These are phyloP conservation scores for Vitis labrusca DNA, from an alignment of 164 flowering plant species.

Conservation along the genomic window DNA sequence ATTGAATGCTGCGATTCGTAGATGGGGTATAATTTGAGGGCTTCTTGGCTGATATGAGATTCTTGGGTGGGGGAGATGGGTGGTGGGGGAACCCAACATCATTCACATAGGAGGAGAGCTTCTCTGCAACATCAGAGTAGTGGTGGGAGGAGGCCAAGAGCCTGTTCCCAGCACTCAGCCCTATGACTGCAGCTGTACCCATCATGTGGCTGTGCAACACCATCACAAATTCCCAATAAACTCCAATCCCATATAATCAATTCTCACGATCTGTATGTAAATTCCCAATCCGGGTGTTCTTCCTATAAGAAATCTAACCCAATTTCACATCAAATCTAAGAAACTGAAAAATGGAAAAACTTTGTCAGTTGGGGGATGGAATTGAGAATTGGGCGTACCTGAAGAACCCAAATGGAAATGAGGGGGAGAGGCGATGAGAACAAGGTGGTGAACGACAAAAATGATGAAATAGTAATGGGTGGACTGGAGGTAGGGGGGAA, in stretches of 20 bases:
- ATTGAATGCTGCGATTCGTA: conserved; percentile 33
- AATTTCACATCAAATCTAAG: too few species aligned
- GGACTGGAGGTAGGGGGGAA: too few species aligned
- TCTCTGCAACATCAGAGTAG: conserved; percentile 64
- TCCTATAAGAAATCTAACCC: too few species aligned
- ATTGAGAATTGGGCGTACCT: too few species aligned
- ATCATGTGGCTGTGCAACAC: conserved; percentile 44
- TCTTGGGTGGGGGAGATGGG: conserved; percentile 39
- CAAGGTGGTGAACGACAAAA: background rate
- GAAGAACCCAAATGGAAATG: too few species aligned
- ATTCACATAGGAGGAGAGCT: conserved; percentile 36
- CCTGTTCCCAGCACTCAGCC: conserved; percentile 76
- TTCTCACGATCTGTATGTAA: too few species aligned
- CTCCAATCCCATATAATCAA: background rate
- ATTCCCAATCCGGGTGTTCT: too few species aligned
- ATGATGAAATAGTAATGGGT: too few species aligned
- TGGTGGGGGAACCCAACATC: conserved; percentile 38
- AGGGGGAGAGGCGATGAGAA: background rate
- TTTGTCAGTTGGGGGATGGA: too few species aligned
- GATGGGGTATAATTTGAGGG: conserved; percentile 42
- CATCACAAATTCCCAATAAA: conserved; percentile 21
- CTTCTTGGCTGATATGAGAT: conserved; percentile 46
- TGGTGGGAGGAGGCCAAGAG: conserved; percentile 64
- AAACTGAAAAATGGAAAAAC: too few species aligned
- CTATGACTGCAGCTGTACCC: conserved; percentile 80